Base-by-base conservation (phyloP, 306 rosid species). In the Alnus rubra region DNA sequence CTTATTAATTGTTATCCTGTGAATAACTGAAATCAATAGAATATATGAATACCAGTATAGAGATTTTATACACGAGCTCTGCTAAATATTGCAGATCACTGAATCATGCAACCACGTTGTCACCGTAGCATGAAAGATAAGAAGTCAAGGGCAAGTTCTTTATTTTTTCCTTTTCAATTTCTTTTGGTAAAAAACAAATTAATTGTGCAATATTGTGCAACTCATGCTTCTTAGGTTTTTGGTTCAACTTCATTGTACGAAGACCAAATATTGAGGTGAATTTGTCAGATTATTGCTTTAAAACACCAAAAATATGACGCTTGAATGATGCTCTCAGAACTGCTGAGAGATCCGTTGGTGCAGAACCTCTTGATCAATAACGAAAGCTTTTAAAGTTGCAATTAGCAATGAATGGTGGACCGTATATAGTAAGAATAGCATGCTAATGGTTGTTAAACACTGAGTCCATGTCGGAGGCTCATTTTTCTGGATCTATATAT, bases 161-260 rank as follows among this genome's bases (percentile, higher is more conserved):
- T 63, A 12, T 64, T 1, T 14, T 5, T 5, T 3, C 2, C 15
- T 35, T 31, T 64, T 4, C 1, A 5, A 14, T 35, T 33, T 15
- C 23, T 64, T 33, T 64, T 18, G 14, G 45, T 7, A 64, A 35
- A 12, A 31, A 37, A 64, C 69, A 64, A 16, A 64, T 35, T 64
- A 35, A 19, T 35, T 64, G n/a, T 16, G 14, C 70, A 64, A 33
- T 15, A 23, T 42, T 64, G 47, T 35, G 5, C 47, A 64, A 35
- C 70, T 35, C 23, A 33, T 33, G 44, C 10, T 64, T 64, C 70
- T 64, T 35, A 33, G 70, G 19, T 64, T 14, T 64, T 64, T 35
- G 70, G 44, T 64, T 64, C 70, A 64, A 7, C 13, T 64, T 19
- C 69, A 63, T 63, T 12, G 45, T 63, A 63, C 30, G 69, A 30